A percentile compares a stretch with the other conserved stretches of the same genome.
Conservation (phyloP, 2,329 filamentous ascomycete genomes). For the Colletotrichum sidae region DNA sequence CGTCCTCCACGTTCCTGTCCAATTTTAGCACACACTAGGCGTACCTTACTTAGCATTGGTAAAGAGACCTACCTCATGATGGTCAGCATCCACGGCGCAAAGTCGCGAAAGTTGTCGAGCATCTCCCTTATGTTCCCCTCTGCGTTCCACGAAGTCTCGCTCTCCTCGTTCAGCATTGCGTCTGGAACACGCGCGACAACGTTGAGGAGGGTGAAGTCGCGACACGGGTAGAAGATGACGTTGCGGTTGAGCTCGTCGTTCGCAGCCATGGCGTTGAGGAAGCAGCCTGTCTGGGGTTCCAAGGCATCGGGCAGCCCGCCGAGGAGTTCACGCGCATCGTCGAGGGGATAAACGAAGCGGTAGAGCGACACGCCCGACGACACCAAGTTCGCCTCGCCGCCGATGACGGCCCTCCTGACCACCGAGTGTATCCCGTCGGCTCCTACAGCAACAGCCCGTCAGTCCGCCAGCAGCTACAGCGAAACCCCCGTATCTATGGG, state of each 20-base stretch:
- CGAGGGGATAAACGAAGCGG: conserved; percentile 23
- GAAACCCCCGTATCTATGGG: no score
- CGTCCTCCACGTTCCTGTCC: conserved; percentile 10
- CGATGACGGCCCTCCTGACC: conserved; percentile 15
- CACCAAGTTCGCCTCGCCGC: conserved; percentile 1
- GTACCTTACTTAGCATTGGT: not conserved
- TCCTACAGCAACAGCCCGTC: not conserved
- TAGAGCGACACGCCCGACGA: conserved; percentile 26
- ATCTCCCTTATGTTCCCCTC: conserved; percentile 20
- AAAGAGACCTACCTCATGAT: conserved; percentile 14
- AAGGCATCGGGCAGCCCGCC: conserved; percentile 17
- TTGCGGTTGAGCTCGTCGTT: conserved; percentile 24
- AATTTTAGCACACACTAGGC: not conserved
- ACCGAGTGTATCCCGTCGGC: conserved; percentile 32
- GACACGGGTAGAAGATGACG: conserved; percentile 32
- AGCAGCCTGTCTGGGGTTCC: conserved; percentile 8
- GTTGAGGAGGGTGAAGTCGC: conserved; percentile 20
- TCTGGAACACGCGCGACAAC: conserved; percentile 23
- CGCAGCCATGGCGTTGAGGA: conserved; percentile 27
- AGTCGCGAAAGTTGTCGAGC: conserved; percentile 17
- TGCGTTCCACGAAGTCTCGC: conserved; percentile 25
- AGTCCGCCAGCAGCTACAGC: no score
- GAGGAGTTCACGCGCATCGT: conserved; percentile 14
- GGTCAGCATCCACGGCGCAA: conserved; percentile 28
- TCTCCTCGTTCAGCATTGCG: conserved; percentile 9